Evolutionary conservation across 2,329 filamentous ascomycete genomes (phyloP).

Genomic region (Huntiella abstrusa): DNA sequence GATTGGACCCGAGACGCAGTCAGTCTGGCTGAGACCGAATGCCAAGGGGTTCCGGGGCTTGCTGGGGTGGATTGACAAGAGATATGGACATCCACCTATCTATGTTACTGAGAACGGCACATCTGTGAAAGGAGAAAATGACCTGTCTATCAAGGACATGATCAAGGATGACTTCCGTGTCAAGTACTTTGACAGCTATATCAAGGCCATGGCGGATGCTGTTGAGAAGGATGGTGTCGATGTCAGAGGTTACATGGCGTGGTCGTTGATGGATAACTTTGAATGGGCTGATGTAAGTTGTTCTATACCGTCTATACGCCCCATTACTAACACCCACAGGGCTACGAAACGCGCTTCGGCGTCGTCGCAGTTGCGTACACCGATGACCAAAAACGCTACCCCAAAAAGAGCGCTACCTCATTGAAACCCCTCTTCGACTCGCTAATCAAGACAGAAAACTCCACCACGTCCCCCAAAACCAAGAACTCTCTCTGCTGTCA

Average conservation of each 20-base stretch:
- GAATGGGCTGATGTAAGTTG: slow-evolving; percentile 63
- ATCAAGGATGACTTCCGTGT: slow-evolving; percentile 67
- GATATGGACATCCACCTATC: slow-evolving; percentile 59
- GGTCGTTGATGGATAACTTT: slow-evolving; percentile 81
- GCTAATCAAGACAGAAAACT: slow-evolving; percentile 40
- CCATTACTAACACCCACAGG: slow-evolving; percentile 18
- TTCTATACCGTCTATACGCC: slow-evolving; percentile 28
- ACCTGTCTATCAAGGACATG: slow-evolving; percentile 49
- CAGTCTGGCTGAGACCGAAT: slow-evolving; percentile 60
- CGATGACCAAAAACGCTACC: slow-evolving; percentile 57
- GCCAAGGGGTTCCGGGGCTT: slow-evolving; percentile 60
- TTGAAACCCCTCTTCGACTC: slow-evolving; percentile 53
- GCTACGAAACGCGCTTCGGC: slow-evolving; percentile 66
- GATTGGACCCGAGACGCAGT: slow-evolving; percentile 70
- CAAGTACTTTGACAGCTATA: slow-evolving; percentile 61
- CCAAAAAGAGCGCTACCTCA: slow-evolving; percentile 66
- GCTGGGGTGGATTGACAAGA: slow-evolving; percentile 56
- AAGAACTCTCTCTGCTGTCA: slow-evolving; percentile 1
- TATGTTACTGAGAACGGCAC: slow-evolving; percentile 85
- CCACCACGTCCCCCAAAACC: not conserved
- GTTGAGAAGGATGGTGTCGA: slow-evolving; percentile 55
- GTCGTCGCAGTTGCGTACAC: slow-evolving; percentile 71
- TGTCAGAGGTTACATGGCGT: slow-evolving; percentile 64
- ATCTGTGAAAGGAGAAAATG: slow-evolving; percentile 65
- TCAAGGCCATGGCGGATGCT: slow-evolving; percentile 58